Evolutionary conservation across 2,329 filamentous ascomycete species (phyloP).

Genomic region (Nothophoma quercina): DNA sequence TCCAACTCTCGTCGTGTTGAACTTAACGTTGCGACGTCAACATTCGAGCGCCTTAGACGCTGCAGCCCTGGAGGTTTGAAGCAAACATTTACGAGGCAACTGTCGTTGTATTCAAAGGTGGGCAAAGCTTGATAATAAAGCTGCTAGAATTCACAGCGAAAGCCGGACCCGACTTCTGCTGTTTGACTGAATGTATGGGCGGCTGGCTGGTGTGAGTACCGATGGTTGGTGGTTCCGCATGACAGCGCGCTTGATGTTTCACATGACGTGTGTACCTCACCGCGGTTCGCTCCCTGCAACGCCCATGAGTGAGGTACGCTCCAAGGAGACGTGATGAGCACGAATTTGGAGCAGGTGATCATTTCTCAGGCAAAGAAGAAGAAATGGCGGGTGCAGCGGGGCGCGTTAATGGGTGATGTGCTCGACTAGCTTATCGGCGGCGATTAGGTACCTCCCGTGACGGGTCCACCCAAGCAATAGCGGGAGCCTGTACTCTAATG

Average conservation of each 20-base stretch:
- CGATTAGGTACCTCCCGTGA: slow-evolving; percentile 21
- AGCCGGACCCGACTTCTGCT: no score
- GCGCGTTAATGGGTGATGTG: slow-evolving; percentile 1
- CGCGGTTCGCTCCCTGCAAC: background rate
- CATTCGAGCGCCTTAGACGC: no score
- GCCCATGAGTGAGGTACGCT: background rate
- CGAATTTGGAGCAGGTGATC: slow-evolving; percentile 1
- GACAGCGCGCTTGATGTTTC: slow-evolving; percentile 29
- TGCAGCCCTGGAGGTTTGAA: no score
- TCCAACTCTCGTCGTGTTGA: background rate
- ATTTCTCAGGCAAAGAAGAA: background rate
- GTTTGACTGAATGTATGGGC: background rate
- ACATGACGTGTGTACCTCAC: slow-evolving; percentile 27
- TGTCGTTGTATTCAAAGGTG: no score
- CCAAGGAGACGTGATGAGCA: background rate
- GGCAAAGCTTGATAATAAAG: background rate
- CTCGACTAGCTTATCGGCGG: slow-evolving; percentile 9
- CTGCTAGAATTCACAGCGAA: no score
- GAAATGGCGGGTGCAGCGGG: slow-evolving; percentile 1
- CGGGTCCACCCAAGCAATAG: slow-evolving; percentile 26
- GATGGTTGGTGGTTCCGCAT: slow-evolving; percentile 18
- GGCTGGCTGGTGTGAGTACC: background rate
- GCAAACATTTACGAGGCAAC: no score
- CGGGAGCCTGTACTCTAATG: slow-evolving; percentile 22
- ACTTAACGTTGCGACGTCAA: no score